These are phyloP conservation scores for Lodderomyces metapsilosis DNA, from an alignment of 1,139 yeast species.

Conservation along the genomic window DNA sequence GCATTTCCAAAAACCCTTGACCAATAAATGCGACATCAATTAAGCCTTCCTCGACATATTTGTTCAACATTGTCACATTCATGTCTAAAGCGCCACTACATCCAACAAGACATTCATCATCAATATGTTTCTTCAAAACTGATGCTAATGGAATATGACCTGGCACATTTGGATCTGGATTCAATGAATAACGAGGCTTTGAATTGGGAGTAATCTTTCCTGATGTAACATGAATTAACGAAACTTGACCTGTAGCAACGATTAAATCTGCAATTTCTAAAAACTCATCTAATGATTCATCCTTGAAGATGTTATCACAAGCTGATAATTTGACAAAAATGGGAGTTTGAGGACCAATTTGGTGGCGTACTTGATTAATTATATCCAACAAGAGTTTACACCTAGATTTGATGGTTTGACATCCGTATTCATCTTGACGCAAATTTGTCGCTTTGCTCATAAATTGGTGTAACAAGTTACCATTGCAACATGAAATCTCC, in stretches of 20 bases:
- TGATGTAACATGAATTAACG: conserved; percentile 49
- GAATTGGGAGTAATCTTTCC: conserved; percentile 44
- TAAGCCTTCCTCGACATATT: conserved; percentile 35
- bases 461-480: conserved; percentile 43
- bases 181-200: conserved; percentile 11
- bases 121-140: conserved; percentile 39
- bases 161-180: conserved; percentile 10
- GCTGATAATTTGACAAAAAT: conserved; percentile 45
- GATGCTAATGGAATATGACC: conserved; percentile 36
- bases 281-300: conserved; percentile 21
- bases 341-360: conserved; percentile 26
- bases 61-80: conserved; percentile 31
- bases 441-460: conserved; percentile 33
- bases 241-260: background rate
- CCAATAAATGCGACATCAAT: conserved; percentile 51
- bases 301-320: conserved; percentile 30
- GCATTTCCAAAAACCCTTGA: conserved; percentile 41
- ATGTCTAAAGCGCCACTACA: conserved; percentile 44
- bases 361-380: conserved; percentile 43
- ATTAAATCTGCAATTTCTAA: background rate
- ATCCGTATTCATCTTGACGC: conserved; percentile 53
- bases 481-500: conserved; percentile 54
- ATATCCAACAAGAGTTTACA: conserved; percentile 58
- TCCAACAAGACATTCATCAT: conserved; percentile 38
- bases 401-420: conserved; percentile 55